Evolutionary conservation across 78 protist species (phyloP).

Genomic region (Speleostelium caveatum): DNA sequence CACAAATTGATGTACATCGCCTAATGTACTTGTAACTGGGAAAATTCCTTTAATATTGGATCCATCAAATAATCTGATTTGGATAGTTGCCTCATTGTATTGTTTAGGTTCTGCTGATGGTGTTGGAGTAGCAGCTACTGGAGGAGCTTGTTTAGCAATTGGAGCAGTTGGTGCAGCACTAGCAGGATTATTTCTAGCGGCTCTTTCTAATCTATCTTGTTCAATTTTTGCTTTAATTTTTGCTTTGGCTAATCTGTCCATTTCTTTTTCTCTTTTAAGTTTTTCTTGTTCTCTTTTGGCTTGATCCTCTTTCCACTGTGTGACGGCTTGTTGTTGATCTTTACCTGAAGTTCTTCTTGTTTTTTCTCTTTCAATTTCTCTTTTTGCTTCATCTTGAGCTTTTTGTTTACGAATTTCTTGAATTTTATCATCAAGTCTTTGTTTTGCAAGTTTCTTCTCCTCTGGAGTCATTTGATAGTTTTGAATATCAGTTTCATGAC

Average conservation of each 20-base stretch:
- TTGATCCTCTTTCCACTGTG: constrained; percentile 63
- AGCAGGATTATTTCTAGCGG: neutral
- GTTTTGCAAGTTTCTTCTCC: constrained; percentile 22
- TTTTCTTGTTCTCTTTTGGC: constrained; percentile 61
- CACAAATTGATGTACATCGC: constrained; percentile 24
- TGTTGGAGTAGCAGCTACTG: constrained; percentile 18
- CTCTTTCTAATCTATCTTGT: constrained; percentile 72
- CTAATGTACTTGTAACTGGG: constrained; percentile 19
- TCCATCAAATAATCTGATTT: constrained; percentile 50
- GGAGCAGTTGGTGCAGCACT: constrained; percentile 1
- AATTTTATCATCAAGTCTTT: constrained; percentile 21
- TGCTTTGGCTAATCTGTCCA: constrained; percentile 56
- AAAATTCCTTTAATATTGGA: constrained; percentile 27
- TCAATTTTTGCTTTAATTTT: constrained; percentile 61
- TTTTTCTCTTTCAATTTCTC: constrained; percentile 75
- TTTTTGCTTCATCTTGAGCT: constrained; percentile 66
- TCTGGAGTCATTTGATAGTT: constrained; percentile 68
- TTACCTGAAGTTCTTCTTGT: constrained; percentile 48
- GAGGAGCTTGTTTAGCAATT: constrained; percentile 25
- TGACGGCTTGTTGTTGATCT: constrained; percentile 36
- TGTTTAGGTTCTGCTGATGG: constrained; percentile 22
- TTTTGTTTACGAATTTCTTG: constrained; percentile 39
- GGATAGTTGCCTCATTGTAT: constrained; percentile 53
- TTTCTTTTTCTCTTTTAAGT: constrained; percentile 77
- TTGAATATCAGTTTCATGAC: constrained; percentile 39